Evolutionary conservation across 2,329 filamentous ascomycete genomes (phyloP).

Genomic region (Pestalotiopsis sp.): DNA sequence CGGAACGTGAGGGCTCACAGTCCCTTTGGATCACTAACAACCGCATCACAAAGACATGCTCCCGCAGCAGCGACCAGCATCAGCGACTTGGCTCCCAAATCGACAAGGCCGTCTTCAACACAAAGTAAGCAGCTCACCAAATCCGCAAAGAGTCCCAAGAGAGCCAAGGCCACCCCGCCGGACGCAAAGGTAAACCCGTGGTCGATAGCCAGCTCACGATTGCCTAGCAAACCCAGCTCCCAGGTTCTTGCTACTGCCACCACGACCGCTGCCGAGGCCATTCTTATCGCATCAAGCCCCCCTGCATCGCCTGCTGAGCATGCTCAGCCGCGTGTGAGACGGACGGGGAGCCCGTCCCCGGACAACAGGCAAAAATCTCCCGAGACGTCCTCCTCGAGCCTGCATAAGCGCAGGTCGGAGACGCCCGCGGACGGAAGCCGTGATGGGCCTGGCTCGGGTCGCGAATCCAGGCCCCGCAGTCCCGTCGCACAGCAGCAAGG

Average conservation of each 20-base stretch:
- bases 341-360: neutral
- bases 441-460: neutral
- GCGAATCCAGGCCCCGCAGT: slow-evolving; percentile 15
- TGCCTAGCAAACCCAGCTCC: slow-evolving; percentile 5
- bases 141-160: slow-evolving; percentile 22
- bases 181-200: slow-evolving; percentile 35
- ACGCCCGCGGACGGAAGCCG: slow-evolving; percentile 17
- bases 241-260: slow-evolving; percentile 8
- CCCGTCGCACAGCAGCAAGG: slow-evolving; percentile 19
- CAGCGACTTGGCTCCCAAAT: slow-evolving; percentile 13
- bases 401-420: slow-evolving; percentile 6
- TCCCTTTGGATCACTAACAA: slow-evolving; percentile 7
- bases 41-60: slow-evolving; percentile 18
- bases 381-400: neutral
- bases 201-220: slow-evolving; percentile 46
- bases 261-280: slow-evolving; percentile 35
- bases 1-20: neutral
- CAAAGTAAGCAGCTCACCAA: slow-evolving; percentile 32
- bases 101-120: slow-evolving; percentile 19
- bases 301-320: slow-evolving; percentile 33
- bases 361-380: neutral
- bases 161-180: slow-evolving; percentile 23
- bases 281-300: slow-evolving; percentile 49
- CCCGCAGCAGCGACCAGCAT: neutral
- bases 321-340: slow-evolving; percentile 25